These are phyloP conservation scores for Raffaelea arxii DNA, from an alignment of 2,329 filamentous ascomycete species.

Conservation along the genomic window DNA sequence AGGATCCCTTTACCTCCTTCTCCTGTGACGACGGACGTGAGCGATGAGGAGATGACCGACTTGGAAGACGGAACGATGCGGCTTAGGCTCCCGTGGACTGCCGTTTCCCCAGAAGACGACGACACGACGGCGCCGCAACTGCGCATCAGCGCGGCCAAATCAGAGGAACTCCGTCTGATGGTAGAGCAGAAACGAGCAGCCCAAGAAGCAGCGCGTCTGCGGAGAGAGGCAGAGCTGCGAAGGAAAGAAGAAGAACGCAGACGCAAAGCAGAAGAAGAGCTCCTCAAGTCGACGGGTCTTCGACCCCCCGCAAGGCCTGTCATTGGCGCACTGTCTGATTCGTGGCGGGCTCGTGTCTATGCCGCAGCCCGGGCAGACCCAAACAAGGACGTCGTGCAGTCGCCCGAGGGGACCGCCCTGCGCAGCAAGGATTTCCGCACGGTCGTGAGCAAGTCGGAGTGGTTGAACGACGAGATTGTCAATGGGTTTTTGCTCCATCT, in stretches of 20 bases:
- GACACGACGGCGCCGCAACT: constrained; percentile 6
- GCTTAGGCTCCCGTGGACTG: constrained; percentile 2
- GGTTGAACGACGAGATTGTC: constrained; percentile 72
- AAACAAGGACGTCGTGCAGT: constrained; percentile 29
- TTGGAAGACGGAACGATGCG: too few species aligned
- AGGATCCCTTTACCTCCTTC: constrained; percentile 11
- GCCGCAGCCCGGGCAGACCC: constrained; percentile 24
- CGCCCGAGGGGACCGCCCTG: constrained; percentile 41
- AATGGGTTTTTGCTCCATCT: constrained; percentile 56
- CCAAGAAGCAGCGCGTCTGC: constrained; percentile 13
- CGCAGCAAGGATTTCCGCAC: constrained; percentile 52
- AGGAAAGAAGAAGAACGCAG: constrained; percentile 15
- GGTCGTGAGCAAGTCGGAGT: constrained; percentile 45
- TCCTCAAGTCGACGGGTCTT: constrained; percentile 14
- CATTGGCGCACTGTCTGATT: constrained; percentile 20
- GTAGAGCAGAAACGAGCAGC: constrained; percentile 11
- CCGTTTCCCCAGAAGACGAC: constrained; percentile 5
- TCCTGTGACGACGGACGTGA: constrained; percentile 9
- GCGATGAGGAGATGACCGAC: background rate
- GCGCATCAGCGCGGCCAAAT: constrained; percentile 16
- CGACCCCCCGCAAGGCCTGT: constrained; percentile 16
- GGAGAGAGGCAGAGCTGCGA: constrained; percentile 12
- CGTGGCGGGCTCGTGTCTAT: constrained; percentile 28
- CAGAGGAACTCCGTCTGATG: constrained; percentile 15
- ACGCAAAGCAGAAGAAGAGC: constrained; percentile 14